Evolutionary conservation across 73 alveolate species (phyloP), one percentile per base, ranked within the genome.

Genomic region (Paraurostyla sp.): DNA sequence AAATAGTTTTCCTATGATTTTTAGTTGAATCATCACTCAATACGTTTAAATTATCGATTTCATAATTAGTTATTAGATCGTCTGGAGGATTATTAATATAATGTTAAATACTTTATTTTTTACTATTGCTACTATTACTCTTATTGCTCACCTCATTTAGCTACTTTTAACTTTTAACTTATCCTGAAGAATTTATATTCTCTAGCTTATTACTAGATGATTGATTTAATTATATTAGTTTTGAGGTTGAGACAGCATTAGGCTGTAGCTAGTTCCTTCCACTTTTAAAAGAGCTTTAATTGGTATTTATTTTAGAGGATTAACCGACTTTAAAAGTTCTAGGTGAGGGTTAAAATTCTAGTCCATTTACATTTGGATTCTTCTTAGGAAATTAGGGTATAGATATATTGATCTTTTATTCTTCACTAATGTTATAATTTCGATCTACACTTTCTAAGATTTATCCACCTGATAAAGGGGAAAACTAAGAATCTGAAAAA

Each of bases 341-440:
- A 2, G 82, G 82, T 15, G 82, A 65, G 6, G 82, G 82, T 38
- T 65, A 56, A 38, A 65, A 65, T 22, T 18, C 27, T 4, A 4
- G 23, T 54, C 60, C 18, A 16, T 6, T 18, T 65, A 30, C 58
- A 38, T 56, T 15, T 65, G 33, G 13, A 38, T 65, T 4, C n/a
- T 65, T 65, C 82, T 65, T 65, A 13, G 82, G 82, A 22, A 65
- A 65, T 40, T 65, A 65, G 15, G 82, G 82, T 16, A 65, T 65
- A 13, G 16, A 6, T 1, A 30, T 18, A 35, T 65, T 65, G 9
- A 65, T 65, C 46, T 65, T 65, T 11, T 56, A 65, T 38, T 65
- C 82, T 40, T 65, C 82, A 38, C 82, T 65, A 15, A 65, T 65
- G 25, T 65, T 65, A 38, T 65, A 65, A 4, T 65, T 7, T 18